These are phyloP conservation scores for Fistulifera pelliculosa DNA, from an alignment of 108 stramenopile genomes.

Conservation along the genomic window DNA sequence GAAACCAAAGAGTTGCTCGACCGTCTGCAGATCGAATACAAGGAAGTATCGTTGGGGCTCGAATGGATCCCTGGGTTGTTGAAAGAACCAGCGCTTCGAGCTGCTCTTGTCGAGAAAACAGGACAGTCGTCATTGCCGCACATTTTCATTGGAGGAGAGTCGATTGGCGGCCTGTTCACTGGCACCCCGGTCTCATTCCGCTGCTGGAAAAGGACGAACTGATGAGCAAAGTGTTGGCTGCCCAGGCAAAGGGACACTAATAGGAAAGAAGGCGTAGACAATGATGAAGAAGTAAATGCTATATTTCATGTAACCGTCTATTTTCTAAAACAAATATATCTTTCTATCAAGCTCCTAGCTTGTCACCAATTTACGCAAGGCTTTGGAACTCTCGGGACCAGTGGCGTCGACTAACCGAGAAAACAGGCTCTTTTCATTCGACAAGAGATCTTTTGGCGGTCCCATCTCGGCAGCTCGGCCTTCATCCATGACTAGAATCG, in stretches of 20 bases:
- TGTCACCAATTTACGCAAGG: conserved; percentile 32
- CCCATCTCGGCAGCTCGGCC: conserved; percentile 83
- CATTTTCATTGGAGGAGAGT: conserved; percentile 47
- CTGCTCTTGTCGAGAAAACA: conserved; percentile 53
- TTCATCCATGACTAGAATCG: conserved; percentile 78
- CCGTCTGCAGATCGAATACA: conserved; percentile 32
- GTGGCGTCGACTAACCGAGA: conserved; percentile 68
- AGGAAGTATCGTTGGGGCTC: conserved; percentile 39
- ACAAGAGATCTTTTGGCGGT: conserved; percentile 70
- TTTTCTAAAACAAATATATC: too few species aligned
- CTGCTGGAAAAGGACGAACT: conserved; percentile 30
- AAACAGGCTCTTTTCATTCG: conserved; percentile 51
- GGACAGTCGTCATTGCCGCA: conserved; percentile 67
- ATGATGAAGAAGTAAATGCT: too few species aligned
- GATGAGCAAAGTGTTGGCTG: background rate
- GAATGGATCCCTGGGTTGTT: conserved; percentile 70
- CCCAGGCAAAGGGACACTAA: background rate
- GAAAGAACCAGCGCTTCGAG: conserved; percentile 30
- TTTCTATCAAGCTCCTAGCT: too few species aligned
- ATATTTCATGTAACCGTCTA: too few species aligned
- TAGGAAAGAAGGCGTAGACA: too few species aligned
- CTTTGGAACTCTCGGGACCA: conserved; percentile 60
- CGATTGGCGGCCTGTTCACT: conserved; percentile 58
- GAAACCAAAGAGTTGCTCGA: conserved; percentile 49
- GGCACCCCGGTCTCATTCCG: conserved; percentile 57